Percentiles rank a stretch among this genome's conserved stretches.
These are phyloP conservation scores for Linum tenue DNA, from an alignment of 345 rosid species.

Conservation along the genomic window DNA sequence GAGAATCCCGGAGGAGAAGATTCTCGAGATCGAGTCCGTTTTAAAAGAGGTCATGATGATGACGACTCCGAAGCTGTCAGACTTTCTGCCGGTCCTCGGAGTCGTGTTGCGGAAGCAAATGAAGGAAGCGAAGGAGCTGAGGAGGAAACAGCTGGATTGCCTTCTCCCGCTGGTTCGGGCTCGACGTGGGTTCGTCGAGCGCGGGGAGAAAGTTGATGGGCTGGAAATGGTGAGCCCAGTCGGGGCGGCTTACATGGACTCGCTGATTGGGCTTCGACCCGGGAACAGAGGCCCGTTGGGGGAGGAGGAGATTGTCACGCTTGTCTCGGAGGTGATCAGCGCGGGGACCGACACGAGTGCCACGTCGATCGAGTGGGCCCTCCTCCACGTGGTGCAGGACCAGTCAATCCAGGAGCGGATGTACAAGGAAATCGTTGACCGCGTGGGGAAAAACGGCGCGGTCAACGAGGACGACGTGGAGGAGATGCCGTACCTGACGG, in stretches of 20 bases:
- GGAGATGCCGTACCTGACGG: slow-evolving; percentile 14
- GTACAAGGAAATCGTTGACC: slow-evolving; percentile 49
- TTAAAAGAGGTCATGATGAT: slow-evolving; percentile 81
- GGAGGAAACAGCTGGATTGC: slow-evolving; percentile 71
- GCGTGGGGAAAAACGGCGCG: slow-evolving; percentile 31
- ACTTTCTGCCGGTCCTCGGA: slow-evolving; percentile 66
- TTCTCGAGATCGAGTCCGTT: slow-evolving; percentile 54
- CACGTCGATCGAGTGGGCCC: slow-evolving; percentile 74
- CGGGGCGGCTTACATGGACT: slow-evolving; percentile 94
- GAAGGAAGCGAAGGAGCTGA: slow-evolving; percentile 49
- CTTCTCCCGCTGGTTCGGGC: slow-evolving; percentile 60
- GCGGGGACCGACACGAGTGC: slow-evolving; percentile 95
- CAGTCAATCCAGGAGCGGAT: slow-evolving; percentile 62
- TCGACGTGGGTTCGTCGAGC: slow-evolving; percentile 47
- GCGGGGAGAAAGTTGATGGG: slow-evolving; percentile 25
- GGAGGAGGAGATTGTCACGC: slow-evolving; percentile 77
- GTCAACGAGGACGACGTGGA: slow-evolving; percentile 16
- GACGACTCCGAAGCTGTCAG: slow-evolving; percentile 64
- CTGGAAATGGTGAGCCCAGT: slow-evolving; percentile 74
- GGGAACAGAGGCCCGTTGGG: slow-evolving; percentile 41
- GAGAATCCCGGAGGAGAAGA: slow-evolving; percentile 51
- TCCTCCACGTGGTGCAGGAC: slow-evolving; percentile 54
- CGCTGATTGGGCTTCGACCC: slow-evolving; percentile 45
- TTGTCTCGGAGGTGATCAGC: slow-evolving; percentile 70
- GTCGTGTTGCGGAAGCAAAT: slow-evolving; percentile 59